A percentile compares a stretch with the other conserved stretches of the same genome.
These are phyloP conservation scores for Yamadazyma mexicana DNA, from an alignment of 1,139 yeast genomes.

Conservation along the genomic window DNA sequence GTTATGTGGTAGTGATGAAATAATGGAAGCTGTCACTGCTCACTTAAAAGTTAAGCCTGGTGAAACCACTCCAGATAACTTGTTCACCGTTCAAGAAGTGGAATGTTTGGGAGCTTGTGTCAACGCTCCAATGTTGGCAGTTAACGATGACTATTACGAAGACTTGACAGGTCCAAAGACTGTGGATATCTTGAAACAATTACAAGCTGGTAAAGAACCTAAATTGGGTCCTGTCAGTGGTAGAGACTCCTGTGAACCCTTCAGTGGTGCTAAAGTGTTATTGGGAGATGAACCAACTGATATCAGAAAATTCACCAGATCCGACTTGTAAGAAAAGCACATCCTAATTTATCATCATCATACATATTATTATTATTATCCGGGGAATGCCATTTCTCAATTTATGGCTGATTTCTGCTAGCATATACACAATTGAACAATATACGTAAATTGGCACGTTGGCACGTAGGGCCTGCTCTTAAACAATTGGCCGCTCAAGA, in stretches of 20 bases:
- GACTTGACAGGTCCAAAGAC: constrained; percentile 75
- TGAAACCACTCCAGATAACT: constrained; percentile 72
- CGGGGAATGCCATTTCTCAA: not conserved
- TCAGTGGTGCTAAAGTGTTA: constrained; percentile 67
- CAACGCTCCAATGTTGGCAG: constrained; percentile 85
- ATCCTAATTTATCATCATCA: not conserved
- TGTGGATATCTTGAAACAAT: constrained; percentile 58
- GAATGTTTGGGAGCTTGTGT: constrained; percentile 94
- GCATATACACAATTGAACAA: constrained; percentile 1
- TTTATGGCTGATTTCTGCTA: constrained; percentile 1
- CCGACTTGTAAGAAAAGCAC: constrained; percentile 25
- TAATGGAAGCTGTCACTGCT: constrained; percentile 67
- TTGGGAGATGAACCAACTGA: constrained; percentile 63
- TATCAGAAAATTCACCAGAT: constrained; percentile 51
- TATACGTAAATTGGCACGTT: no score
- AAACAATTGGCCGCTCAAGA: no score
- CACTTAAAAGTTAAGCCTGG: constrained; percentile 72
- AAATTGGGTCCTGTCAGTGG: constrained; percentile 70
- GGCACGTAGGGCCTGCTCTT: no score
- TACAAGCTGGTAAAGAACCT: constrained; percentile 62
- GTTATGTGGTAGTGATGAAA: constrained; percentile 77
- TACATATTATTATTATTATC: not conserved
- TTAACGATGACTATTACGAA: constrained; percentile 82
- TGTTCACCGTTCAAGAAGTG: constrained; percentile 83
- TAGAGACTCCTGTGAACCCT: constrained; percentile 77